Conservation (phyloP, 2,329 filamentous ascomycete genomes). For the Penicillium verrucosum region DNA sequence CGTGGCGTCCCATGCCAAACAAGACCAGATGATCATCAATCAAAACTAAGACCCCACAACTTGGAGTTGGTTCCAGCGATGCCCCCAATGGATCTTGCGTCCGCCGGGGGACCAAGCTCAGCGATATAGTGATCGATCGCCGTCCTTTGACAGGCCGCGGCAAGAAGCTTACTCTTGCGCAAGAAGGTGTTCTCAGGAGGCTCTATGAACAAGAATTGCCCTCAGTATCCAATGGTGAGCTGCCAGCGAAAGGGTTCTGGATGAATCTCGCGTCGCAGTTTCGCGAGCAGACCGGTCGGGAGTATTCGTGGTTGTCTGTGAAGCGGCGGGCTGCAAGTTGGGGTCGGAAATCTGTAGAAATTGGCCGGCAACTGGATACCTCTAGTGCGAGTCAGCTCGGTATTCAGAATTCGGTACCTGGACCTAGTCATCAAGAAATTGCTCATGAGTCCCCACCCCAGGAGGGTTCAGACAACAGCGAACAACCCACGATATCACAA, state of each 20-base stretch:
- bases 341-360: not conserved
- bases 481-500: not conserved
- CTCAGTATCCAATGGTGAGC: not conserved
- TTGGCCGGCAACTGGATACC: not conserved
- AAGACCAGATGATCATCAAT: not conserved
- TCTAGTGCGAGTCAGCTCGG: not conserved
- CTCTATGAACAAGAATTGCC: not conserved
- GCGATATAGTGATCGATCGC: not conserved
- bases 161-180: not conserved
- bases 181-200: not conserved
- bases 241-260: conserved; percentile 1
- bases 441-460: too few relatives aligned
- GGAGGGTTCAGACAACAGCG: not conserved
- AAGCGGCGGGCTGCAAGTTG: not conserved
- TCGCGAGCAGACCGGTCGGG: not conserved
- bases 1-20: not conserved
- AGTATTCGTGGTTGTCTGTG: conserved; percentile 8
- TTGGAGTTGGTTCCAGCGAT: not conserved
- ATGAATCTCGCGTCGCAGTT: not conserved
- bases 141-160: not conserved
- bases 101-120: not conserved
- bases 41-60: not conserved
- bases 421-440: not conserved
- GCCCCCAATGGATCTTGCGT: not conserved
- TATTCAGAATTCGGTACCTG: not conserved